phyloP scores from a whole-genome alignment of 2,329 filamentous ascomycete species.

The Endothia cerciana region DNA sequence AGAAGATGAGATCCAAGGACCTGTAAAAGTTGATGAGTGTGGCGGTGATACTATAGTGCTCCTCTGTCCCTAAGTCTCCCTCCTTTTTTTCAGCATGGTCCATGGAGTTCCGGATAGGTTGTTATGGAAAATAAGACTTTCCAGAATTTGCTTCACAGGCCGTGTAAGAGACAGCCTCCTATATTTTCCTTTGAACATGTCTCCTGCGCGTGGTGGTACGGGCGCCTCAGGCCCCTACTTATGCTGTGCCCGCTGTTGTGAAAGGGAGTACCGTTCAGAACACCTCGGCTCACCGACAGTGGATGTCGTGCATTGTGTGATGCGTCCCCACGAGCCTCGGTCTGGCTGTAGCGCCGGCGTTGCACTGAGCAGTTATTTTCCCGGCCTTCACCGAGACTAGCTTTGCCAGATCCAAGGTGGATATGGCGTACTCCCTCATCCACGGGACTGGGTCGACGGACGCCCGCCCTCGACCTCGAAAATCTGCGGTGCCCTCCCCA shows the following conservation, averaged over 20 bases:
- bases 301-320: neutral
- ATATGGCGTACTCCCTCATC: neutral
- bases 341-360: neutral
- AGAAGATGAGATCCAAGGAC: constrained; percentile 78
- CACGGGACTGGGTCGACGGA: constrained; percentile 3
- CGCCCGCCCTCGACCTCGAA: neutral
- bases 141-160: neutral
- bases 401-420: neutral
- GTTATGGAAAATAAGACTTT: constrained; percentile 13
- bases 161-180: neutral
- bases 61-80: neutral
- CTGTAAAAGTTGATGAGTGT: constrained; percentile 41
- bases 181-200: neutral
- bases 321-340: constrained; percentile 5
- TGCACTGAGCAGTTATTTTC: neutral
- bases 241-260: constrained; percentile 16
- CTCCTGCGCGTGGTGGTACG: neutral
- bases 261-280: neutral
- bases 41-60: constrained; percentile 11
- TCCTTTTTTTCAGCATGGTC: constrained; percentile 28
- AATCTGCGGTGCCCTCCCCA: neutral
- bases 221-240: constrained; percentile 6
- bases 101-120: constrained; percentile 29
- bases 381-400: constrained; percentile 9
- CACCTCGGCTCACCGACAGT: neutral